Base-by-base conservation (phyloP, 2,329 filamentous ascomycete genomes). In the Stenocarpella maydis region DNA sequence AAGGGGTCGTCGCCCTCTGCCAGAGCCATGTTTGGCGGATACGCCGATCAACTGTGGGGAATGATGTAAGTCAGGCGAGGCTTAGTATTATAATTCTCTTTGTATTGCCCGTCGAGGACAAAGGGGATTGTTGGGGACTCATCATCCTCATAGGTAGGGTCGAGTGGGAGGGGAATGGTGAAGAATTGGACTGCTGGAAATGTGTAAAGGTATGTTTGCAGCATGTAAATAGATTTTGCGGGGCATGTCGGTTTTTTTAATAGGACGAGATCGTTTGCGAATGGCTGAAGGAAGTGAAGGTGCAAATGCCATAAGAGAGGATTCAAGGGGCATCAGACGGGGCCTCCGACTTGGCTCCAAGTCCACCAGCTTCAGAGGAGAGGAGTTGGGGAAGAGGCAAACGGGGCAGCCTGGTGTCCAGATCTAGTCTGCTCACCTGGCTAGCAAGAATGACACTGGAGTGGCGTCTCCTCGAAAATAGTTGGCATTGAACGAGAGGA, bases 1-100 rank as follows among this genome's bases (percentile, higher is more conserved):
- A 90, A 91, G n/a, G 94, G 93, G 79, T 97, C 93, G 68, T 80
- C 76, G 19, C 78, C 77, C 58, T 78, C 78, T 64, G 70, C 71
- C 31, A 72, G 65, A 37, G 71, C 75, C 80, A 77, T 80, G 75
- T 75, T 77, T 19, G 28, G 21, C 19, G 7, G 14, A 6, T 53
- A 26, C 21, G 52, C 12, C 24, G 21, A 14, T 64, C 31, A 45
- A 58, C 61, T 28, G 41, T n/a, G 24, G 43, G 41, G 6, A 31
- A 15, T 21, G 21, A 39, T 43, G 17, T 67, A n/a, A 66, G 41
- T 17, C 41, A 34, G 12, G 4, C 8, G 39, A 45, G 24, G 12
- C n/a, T 53, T 26, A 2, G 31, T 4, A 9, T 34, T 9, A 1
- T n/a, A 19, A 17, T 34, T 5, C 34, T 10, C n/a, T 9, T 28